Percentiles rank a stretch among this genome's conserved stretches.
phyloP scores from a whole-genome alignment of 495 filamentous ascomycete genomes.

The Penicillium roqueforti region DNA sequence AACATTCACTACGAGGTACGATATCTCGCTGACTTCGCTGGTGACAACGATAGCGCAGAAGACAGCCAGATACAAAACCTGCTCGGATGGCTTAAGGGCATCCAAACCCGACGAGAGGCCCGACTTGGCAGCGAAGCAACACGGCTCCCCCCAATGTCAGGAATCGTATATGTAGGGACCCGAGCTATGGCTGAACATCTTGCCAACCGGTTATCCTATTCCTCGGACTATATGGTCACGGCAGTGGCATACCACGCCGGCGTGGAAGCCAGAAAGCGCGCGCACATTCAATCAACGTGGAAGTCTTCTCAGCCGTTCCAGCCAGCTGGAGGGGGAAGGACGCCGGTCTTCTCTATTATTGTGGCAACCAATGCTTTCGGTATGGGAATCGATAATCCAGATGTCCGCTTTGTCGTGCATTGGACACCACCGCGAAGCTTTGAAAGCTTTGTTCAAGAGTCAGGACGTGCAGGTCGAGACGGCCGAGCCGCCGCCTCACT shows the following conservation, averaged over 20 bases:
- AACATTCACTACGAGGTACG: slow-evolving; percentile 92
- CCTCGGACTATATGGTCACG: slow-evolving; percentile 31
- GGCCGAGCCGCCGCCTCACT: slow-evolving; percentile 82
- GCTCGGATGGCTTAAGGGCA: slow-evolving; percentile 66
- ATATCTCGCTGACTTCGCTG: slow-evolving; percentile 61
- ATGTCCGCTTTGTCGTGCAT: slow-evolving; percentile 90
- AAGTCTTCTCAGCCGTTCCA: slow-evolving; percentile 54
- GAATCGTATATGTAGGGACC: slow-evolving; percentile 86
- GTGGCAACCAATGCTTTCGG: slow-evolving; percentile 95
- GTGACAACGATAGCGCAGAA: slow-evolving; percentile 24
- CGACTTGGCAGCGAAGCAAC: slow-evolving; percentile 34
- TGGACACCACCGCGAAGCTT: slow-evolving; percentile 91
- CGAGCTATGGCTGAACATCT: slow-evolving; percentile 73
- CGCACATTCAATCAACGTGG: slow-evolving; percentile 60
- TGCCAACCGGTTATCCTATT: slow-evolving; percentile 41
- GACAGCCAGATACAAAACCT: slow-evolving; percentile 59
- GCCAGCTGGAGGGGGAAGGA: slow-evolving; percentile 4
- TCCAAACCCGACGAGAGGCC: slow-evolving; percentile 59
- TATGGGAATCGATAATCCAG: slow-evolving; percentile 95
- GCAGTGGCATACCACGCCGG: slow-evolving; percentile 52
- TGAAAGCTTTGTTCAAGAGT: slow-evolving; percentile 95
- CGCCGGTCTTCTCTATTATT: slow-evolving; percentile 73
- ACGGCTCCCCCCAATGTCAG: slow-evolving; percentile 63
- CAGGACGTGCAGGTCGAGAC: slow-evolving; percentile 84
- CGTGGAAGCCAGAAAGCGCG: slow-evolving; percentile 38